These are phyloP conservation scores for Quercus alba DNA, from an alignment of 306 rosid species.

Conservation along the genomic window DNA sequence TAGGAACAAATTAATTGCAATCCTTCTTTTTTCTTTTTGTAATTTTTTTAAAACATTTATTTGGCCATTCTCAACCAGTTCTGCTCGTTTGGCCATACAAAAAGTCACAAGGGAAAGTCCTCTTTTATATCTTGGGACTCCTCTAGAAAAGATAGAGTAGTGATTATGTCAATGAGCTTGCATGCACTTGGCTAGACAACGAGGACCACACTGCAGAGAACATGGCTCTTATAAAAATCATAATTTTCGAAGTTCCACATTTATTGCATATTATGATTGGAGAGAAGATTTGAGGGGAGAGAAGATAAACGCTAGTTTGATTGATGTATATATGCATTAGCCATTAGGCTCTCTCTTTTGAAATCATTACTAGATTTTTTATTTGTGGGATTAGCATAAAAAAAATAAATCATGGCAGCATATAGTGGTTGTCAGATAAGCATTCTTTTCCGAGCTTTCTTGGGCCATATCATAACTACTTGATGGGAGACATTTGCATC, in stretches of 20 bases:
- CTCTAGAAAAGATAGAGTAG: neutral
- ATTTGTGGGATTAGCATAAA: neutral
- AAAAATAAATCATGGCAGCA: conserved; percentile 11
- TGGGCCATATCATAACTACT: neutral
- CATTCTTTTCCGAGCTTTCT: neutral
- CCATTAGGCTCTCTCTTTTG: neutral
- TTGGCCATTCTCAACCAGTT: neutral
- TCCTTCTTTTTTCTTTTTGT: too few relatives aligned
- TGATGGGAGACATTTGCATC: neutral
- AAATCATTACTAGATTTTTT: conserved; percentile 2
- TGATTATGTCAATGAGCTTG: conserved; percentile 33
- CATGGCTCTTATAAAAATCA: neutral
- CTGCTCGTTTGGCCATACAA: neutral
- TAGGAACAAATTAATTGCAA: too few relatives aligned
- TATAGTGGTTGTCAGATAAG: neutral
- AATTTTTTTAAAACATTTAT: too few relatives aligned
- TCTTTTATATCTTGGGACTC: conserved; percentile 1
- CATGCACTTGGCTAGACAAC: conserved; percentile 20
- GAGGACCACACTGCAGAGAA: neutral
- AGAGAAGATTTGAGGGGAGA: neutral
- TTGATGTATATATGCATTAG: neutral
- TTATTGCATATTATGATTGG: neutral
- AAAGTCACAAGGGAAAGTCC: neutral
- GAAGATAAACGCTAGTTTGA: neutral
- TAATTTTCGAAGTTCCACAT: neutral